These are phyloP conservation scores for Raddia distichophylla DNA, from an alignment of 176 grass and related monocot genomes.

Conservation along the genomic window DNA sequence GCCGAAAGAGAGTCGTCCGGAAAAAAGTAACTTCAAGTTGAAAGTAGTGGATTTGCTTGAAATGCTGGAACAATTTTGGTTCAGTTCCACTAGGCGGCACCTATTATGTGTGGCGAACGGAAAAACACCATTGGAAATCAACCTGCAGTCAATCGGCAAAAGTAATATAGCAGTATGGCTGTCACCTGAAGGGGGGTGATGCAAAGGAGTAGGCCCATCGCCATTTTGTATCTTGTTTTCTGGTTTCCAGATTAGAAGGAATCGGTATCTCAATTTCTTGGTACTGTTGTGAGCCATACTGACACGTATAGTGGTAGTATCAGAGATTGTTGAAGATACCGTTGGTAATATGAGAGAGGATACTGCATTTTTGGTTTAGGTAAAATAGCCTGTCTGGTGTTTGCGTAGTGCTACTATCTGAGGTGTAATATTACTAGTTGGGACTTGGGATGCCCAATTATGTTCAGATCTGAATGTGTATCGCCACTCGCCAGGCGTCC, in stretches of 20 bases:
- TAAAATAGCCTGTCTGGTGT: not conserved
- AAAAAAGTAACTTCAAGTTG: constrained; percentile 75
- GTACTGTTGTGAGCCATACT: constrained; percentile 36
- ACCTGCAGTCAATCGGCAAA: not conserved
- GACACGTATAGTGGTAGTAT: constrained; percentile 24
- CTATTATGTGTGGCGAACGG: constrained; percentile 3
- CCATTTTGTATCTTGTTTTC: constrained; percentile 37
- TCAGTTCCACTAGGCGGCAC: constrained; percentile 41
- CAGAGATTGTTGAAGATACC: not conserved
- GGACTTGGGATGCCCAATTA: not conserved
- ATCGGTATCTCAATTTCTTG: constrained; percentile 31
- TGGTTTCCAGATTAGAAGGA: constrained; percentile 34
- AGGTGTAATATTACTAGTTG: not conserved
- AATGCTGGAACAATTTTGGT: constrained; percentile 67
- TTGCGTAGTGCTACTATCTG: not conserved
- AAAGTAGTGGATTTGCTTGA: constrained; percentile 44
- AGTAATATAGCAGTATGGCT: not conserved
- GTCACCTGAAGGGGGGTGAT: constrained; percentile 6
- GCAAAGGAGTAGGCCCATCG: constrained; percentile 13
- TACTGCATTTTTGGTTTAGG: constrained; percentile 33
- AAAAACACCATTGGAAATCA: constrained; percentile 5
- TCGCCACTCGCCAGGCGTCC: not conserved
- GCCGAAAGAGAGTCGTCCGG: constrained; percentile 86
- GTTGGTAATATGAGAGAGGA: constrained; percentile 12
- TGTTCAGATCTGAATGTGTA: not conserved